Evolutionary conservation across 495 filamentous ascomycete species (phyloP), one percentile per base, ranked within the genome.

Genomic region (Evansstolkia leycettana): DNA sequence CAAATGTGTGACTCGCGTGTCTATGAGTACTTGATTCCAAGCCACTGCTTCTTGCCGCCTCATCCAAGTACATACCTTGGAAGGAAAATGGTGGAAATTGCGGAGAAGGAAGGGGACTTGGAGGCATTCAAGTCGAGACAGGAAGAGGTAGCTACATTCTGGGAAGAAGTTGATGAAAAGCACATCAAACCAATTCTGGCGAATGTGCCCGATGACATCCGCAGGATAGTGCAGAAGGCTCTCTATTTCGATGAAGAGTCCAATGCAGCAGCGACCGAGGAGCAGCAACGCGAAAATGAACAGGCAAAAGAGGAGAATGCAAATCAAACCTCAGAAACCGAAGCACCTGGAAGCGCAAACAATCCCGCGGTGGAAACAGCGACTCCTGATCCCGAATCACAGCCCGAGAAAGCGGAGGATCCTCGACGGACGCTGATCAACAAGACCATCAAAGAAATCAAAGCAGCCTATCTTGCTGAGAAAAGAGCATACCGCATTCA

Each of bases 21-120:
- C 55, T 98, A 98, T 58, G 90, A 98, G 51, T 98, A 96, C 50
- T 65, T 98, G 26, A 83, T 98, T 55, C 90, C 90, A 7, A 85
- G 80, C 17, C 81, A 94, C 52, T 80, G 78, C 36, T 86, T 96
- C 36, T 60, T 98, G 27, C 92, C 90, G 18, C 92, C 90, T 3
- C 86, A 95, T 45, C 89, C 87, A 1, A 74, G 75, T 25, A 92
- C 80, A 34, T 92, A 71, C 44, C 64, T 98, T 14, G 87, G 82
- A 11, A 81, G 78, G 55, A 80, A 82, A 49, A 65, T 89, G n/a
- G 62, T 70, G 11, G 72, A 85, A 45, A 61, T 74, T 14, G 80
- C 84, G 4, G 73, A 84, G 46, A 68, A 84, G 51, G 69, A 76
- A 16, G 76, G 76, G 5, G 70, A 84, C 31, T 48, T 81, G 15